Percentiles rank a stretch among this genome's conserved stretches.
Conservation (phyloP, 2,329 filamentous ascomycete species). For the Trichophyton schoenleinii region DNA sequence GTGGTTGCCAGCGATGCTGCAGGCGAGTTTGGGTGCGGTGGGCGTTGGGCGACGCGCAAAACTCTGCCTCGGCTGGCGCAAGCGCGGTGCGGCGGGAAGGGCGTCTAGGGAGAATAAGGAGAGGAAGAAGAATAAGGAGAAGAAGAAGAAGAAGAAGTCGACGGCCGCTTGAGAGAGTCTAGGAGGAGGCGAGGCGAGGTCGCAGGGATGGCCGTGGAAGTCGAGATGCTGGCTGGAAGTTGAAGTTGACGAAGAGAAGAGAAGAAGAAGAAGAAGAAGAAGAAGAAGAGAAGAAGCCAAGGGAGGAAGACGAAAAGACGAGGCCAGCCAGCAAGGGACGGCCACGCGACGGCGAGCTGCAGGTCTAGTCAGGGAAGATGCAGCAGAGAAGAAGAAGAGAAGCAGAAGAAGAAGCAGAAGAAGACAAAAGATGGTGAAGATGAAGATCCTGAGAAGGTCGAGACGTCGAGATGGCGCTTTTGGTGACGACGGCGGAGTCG, state of each 20-base stretch:
- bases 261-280: neutral
- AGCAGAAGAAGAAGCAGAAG: neutral
- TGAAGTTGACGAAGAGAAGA: neutral
- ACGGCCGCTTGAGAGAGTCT: neutral
- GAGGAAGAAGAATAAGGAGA: neutral
- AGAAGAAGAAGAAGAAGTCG: neutral
- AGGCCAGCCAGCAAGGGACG: neutral
- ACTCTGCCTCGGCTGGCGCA: slow-evolving; percentile 4
- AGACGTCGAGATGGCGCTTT: neutral
- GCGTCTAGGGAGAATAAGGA: neutral
- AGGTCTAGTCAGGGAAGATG: neutral
- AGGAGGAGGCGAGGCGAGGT: too few species aligned
- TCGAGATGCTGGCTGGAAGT: neutral
- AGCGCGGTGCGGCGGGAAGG: slow-evolving; percentile 1
- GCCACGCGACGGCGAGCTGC: slow-evolving; percentile 2
- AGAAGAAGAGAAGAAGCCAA: neutral
- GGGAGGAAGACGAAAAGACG: neutral
- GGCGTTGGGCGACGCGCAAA: neutral
- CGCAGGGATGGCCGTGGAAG: neutral
- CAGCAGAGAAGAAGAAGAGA: neutral
- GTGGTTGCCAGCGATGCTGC: too few species aligned
- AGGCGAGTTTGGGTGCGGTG: neutral
- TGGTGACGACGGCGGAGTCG: too few species aligned
- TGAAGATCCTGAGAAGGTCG: neutral
- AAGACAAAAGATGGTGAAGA: neutral